These are phyloP conservation scores for Teratosphaeria nubilosa DNA, from an alignment of 2,329 filamentous ascomycete genomes.

Conservation along the genomic window DNA sequence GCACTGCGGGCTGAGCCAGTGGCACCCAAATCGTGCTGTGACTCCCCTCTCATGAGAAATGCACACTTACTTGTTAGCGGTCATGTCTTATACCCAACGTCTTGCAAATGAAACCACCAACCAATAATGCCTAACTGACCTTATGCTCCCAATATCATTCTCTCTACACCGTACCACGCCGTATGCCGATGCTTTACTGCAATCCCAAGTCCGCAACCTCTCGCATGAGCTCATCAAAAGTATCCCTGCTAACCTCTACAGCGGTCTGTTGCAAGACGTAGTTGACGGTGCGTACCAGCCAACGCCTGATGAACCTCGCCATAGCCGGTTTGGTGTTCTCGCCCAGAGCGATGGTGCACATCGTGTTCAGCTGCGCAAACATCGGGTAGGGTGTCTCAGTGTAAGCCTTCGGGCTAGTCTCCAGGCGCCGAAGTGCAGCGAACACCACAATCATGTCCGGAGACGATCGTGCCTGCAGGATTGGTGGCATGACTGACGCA, in stretches of 20 bases:
- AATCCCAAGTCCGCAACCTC: background rate
- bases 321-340: background rate
- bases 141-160: no score
- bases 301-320: background rate
- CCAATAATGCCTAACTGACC: background rate
- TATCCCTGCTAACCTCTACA: background rate
- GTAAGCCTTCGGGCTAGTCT: background rate
- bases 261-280: background rate
- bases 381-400: background rate
- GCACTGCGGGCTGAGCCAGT: no score
- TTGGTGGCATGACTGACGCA: background rate
- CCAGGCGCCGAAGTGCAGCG: background rate
- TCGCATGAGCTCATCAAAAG: background rate
- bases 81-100: background rate
- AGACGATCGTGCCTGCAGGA: background rate
- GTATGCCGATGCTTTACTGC: background rate
- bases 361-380: background rate
- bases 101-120: background rate
- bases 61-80: no score
- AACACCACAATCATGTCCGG: background rate
- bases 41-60: no score
- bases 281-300: background rate
- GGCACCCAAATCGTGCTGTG: no score
- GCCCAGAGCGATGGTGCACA: background rate
- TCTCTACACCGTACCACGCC: background rate